Percentiles rank a stretch among this genome's conserved stretches.
Conservation (phyloP, 2,329 filamentous ascomycete species). For the Thielaviopsis musarum region DNA sequence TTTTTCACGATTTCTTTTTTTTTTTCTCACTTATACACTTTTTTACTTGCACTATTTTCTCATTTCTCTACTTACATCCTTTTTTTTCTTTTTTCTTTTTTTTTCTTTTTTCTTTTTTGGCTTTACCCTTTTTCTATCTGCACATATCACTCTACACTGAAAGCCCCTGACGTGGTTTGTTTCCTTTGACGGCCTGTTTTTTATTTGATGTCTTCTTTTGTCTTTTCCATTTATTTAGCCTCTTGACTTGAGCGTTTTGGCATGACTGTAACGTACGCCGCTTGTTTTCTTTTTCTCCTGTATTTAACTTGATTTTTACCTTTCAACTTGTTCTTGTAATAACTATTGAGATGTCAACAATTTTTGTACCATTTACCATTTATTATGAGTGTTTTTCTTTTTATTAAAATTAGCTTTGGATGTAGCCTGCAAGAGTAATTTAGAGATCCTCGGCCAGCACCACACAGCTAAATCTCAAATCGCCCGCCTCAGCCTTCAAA, state of each 20-base stretch:
- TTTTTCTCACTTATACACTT: background rate
- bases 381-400: too few relatives aligned
- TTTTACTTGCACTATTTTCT: background rate
- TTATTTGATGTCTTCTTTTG: background rate
- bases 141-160: background rate
- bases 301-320: background rate
- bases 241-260: background rate
- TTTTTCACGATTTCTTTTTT: slow-evolving; percentile 1
- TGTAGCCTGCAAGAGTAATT: background rate
- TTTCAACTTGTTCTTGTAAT: background rate
- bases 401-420: too few relatives aligned
- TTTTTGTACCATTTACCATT: background rate
- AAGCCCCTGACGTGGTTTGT: background rate
- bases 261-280: slow-evolving; percentile 3
- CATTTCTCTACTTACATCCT: background rate
- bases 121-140: background rate
- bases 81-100: slow-evolving; percentile 1
- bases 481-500: slow-evolving; percentile 35
- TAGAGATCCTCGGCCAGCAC: slow-evolving; percentile 27
- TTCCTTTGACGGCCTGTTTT: background rate
- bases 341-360: background rate
- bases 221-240: background rate
- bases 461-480: slow-evolving; percentile 42
- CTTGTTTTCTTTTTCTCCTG: background rate
- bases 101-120: background rate